phyloP scores from a whole-genome alignment of 345 rosid genomes.

The Eucalyptus marginata region DNA sequence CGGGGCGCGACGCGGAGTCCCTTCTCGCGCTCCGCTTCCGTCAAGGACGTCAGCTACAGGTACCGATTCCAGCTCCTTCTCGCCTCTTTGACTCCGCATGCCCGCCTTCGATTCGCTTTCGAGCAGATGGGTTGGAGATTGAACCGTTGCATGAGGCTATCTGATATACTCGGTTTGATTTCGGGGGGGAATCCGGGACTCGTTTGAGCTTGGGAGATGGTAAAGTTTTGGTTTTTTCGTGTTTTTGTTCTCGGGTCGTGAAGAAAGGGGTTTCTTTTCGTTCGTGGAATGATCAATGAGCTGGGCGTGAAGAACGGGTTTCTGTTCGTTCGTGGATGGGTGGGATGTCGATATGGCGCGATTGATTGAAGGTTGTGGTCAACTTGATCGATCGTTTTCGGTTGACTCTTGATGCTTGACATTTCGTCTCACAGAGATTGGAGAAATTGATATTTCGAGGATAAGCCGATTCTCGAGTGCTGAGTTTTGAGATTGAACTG shows the following conservation, averaged over 20 bases:
- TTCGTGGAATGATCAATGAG: neutral
- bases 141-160: neutral
- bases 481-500: neutral
- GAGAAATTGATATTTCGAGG: neutral
- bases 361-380: neutral
- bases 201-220: neutral
- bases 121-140: neutral
- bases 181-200: neutral
- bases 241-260: neutral
- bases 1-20: neutral
- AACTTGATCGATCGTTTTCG: neutral
- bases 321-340: neutral
- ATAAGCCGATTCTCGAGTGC: neutral
- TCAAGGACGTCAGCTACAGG: neutral
- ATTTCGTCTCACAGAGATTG: neutral
- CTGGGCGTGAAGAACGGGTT: neutral
- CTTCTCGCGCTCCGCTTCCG: neutral
- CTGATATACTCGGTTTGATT: neutral
- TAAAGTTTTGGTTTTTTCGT: neutral
- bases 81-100: neutral
- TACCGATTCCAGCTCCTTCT: neutral
- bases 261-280: neutral
- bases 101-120: neutral
- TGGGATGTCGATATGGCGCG: neutral
- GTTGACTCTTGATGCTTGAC: neutral